Conservation (phyloP, 768 basidiomycete species). For the Dictyophora rubrovolvata region DNA sequence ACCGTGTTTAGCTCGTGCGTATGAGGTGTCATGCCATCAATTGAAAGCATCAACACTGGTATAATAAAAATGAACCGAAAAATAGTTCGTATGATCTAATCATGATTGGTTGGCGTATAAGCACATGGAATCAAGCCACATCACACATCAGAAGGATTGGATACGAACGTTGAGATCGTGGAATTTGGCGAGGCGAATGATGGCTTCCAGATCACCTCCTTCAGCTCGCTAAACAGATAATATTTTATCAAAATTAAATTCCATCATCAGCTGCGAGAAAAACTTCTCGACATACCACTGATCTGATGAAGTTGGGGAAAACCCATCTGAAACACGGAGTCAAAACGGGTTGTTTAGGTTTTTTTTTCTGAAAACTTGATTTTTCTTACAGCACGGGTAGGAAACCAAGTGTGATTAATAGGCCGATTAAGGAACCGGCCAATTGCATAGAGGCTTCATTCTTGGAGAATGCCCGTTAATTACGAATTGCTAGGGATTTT, state of each 20-base stretch:
- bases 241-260: not conserved
- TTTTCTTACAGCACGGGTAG: slow-evolving; percentile 47
- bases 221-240: slow-evolving; percentile 36
- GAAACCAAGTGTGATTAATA: slow-evolving; percentile 67
- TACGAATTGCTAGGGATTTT: not conserved
- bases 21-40: slow-evolving; percentile 58
- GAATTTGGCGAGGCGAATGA: slow-evolving; percentile 69
- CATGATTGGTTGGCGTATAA: not conserved
- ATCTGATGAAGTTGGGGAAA: not conserved
- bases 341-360: too few species aligned
- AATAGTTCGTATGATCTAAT: slow-evolving; percentile 57
- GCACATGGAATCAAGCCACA: not conserved
- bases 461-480: slow-evolving; percentile 26
- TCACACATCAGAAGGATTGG: not conserved
- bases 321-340: not conserved
- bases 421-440: slow-evolving; percentile 56
- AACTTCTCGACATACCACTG: not conserved
- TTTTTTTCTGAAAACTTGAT: not conserved
- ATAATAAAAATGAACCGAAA: slow-evolving; percentile 67
- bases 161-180: slow-evolving; percentile 69
- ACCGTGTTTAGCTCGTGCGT: slow-evolving; percentile 51
- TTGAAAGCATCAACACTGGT: slow-evolving; percentile 53
- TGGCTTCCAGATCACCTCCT: slow-evolving; percentile 52
- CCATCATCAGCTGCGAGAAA: not conserved
- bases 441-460: slow-evolving; percentile 62